Evolutionary conservation across 2,329 filamentous ascomycete species (phyloP).

Genomic region (Penicillium italicum): DNA sequence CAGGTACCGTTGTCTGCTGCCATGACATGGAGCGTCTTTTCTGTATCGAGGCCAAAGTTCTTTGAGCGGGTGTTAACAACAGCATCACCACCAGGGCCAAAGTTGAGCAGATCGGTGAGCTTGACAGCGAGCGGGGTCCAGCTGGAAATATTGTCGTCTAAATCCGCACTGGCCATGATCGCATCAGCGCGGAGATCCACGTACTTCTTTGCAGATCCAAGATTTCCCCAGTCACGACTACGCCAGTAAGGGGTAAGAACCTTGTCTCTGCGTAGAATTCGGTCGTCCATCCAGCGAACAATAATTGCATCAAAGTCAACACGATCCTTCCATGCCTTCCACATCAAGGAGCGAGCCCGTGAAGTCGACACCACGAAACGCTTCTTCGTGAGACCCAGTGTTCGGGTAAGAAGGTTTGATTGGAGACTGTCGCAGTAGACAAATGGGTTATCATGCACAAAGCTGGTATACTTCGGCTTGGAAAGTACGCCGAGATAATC

Average conservation of each 20-base stretch:
- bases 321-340: constrained; percentile 50
- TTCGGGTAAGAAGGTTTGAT: constrained; percentile 32
- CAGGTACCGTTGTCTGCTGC: constrained; percentile 53
- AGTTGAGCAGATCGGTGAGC: constrained; percentile 51
- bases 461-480: constrained; percentile 44
- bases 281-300: constrained; percentile 51
- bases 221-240: constrained; percentile 43
- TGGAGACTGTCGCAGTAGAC: constrained; percentile 44
- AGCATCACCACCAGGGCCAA: constrained; percentile 53
- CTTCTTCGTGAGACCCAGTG: constrained; percentile 34
- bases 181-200: constrained; percentile 48
- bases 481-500: constrained; percentile 44
- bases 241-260: constrained; percentile 48
- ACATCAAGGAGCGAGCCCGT: constrained; percentile 48
- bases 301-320: constrained; percentile 49
- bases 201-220: constrained; percentile 44
- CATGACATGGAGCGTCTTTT: constrained; percentile 50
- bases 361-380: constrained; percentile 46
- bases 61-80: constrained; percentile 51
- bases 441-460: constrained; percentile 52
- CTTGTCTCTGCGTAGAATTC: constrained; percentile 47
- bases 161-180: constrained; percentile 51
- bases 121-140: constrained; percentile 53
- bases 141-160: constrained; percentile 51
- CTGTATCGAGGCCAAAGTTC: constrained; percentile 48